Conservation (phyloP, 495 filamentous ascomycete genomes). For the Lophiostoma macrostomum region DNA sequence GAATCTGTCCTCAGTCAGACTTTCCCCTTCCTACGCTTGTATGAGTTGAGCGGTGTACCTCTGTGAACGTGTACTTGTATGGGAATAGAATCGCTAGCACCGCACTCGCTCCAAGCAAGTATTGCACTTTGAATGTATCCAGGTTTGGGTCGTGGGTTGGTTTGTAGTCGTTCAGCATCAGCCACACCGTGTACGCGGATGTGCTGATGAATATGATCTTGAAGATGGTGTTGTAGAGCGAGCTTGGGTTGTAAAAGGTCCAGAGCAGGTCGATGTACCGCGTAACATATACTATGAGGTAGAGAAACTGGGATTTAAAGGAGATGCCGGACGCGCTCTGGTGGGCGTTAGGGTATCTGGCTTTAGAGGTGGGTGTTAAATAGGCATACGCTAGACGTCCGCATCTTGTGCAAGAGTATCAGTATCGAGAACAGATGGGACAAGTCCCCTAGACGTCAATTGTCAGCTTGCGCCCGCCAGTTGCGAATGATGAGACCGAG, state of each 20-base stretch:
- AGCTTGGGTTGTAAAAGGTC: slow-evolving; percentile 65
- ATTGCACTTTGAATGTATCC: slow-evolving; percentile 95
- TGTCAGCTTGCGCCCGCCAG: slow-evolving; percentile 20
- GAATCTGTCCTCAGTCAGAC: slow-evolving; percentile 66
- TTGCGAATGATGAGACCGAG: slow-evolving; percentile 13
- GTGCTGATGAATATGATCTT: slow-evolving; percentile 91
- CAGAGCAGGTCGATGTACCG: slow-evolving; percentile 92
- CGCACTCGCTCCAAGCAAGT: slow-evolving; percentile 75
- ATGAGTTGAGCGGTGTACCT: slow-evolving; percentile 43
- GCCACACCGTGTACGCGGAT: slow-evolving; percentile 89
- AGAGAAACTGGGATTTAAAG: slow-evolving; percentile 94
- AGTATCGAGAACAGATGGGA: slow-evolving; percentile 93
- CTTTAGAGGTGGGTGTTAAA: neutral
- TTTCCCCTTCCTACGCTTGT: neutral
- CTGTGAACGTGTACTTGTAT: slow-evolving; percentile 66
- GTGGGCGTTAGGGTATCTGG: slow-evolving; percentile 20
- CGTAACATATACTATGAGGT: slow-evolving; percentile 87
- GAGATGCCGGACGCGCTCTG: slow-evolving; percentile 97
- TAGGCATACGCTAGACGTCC: slow-evolving; percentile 69
- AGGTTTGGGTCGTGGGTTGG: slow-evolving; percentile 93
- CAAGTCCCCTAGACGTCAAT: slow-evolving; percentile 66
- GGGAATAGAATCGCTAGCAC: slow-evolving; percentile 81
- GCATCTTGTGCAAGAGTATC: slow-evolving; percentile 95
- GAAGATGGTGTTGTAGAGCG: slow-evolving; percentile 83
- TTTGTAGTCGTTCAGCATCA: slow-evolving; percentile 94